Conservation (phyloP, 768 basidiomycete species). For the Strobilomyces dryophilus region DNA sequence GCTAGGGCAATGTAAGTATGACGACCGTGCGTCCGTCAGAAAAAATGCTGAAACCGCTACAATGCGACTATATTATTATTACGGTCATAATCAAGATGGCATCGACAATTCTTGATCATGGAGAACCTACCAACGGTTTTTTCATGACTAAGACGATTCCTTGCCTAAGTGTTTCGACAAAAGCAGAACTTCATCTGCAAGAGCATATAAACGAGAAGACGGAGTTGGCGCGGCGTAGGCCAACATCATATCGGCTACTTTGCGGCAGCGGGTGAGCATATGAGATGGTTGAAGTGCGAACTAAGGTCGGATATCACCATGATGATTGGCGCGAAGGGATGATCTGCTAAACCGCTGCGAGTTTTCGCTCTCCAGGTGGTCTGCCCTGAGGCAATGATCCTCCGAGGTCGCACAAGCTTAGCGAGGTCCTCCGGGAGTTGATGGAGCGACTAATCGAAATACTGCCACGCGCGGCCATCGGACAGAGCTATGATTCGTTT, state of each 20-base stretch:
- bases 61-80: slow-evolving; percentile 7
- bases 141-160: slow-evolving; percentile 8
- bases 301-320: slow-evolving; percentile 26
- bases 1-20: not conserved
- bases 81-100: not conserved
- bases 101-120: not conserved
- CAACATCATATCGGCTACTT: slow-evolving; percentile 53
- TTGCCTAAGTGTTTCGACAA: slow-evolving; percentile 25
- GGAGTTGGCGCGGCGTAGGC: slow-evolving; percentile 63
- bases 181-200: slow-evolving; percentile 40
- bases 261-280: not conserved
- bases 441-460: slow-evolving; percentile 40
- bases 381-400: slow-evolving; percentile 14
- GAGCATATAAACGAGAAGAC: slow-evolving; percentile 32
- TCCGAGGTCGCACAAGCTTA: slow-evolving; percentile 46
- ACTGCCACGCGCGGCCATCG: slow-evolving; percentile 50
- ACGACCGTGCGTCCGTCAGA: not conserved
- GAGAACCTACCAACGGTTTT: not conserved
- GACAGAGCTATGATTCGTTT: slow-evolving; percentile 55
- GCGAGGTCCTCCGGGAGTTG: slow-evolving; percentile 51
- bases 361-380: not conserved
- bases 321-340: slow-evolving; percentile 14
- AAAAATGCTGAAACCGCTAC: not conserved
- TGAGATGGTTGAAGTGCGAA: slow-evolving; percentile 15
- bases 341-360: slow-evolving; percentile 3